A percentile compares a stretch with the other conserved stretches of the same genome.
phyloP scores from a whole-genome alignment of 2,329 filamentous ascomycete species.

The Nemania abortiva region DNA sequence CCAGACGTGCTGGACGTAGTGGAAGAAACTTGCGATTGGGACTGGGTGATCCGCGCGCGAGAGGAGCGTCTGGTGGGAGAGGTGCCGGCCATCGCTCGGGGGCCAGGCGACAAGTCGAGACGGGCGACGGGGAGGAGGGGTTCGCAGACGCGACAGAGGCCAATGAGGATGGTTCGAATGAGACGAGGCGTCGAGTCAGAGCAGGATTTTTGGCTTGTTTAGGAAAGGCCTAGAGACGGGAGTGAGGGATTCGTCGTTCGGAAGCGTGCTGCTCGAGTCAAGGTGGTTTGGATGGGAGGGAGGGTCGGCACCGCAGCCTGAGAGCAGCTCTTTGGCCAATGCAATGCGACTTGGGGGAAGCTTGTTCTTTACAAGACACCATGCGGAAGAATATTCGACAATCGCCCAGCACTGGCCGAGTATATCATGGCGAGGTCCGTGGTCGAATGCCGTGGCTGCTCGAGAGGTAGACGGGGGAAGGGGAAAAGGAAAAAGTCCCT shows the following conservation, averaged over 20 bases:
- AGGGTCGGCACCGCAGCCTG: constrained; percentile 14
- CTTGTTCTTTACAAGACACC: constrained; percentile 50
- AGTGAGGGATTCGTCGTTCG: constrained; percentile 22
- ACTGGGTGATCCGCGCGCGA: constrained; percentile 84
- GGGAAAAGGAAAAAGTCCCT: constrained; percentile 41
- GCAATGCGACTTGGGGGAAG: constrained; percentile 45
- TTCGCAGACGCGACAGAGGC: constrained; percentile 31
- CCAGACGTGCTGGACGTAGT: constrained; percentile 81
- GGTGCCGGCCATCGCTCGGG: constrained; percentile 62
- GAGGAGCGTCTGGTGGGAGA: constrained; percentile 85
- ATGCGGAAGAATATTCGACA: constrained; percentile 47
- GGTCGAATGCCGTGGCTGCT: constrained; percentile 37
- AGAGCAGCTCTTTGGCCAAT: constrained; percentile 49
- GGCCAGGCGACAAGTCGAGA: constrained; percentile 38
- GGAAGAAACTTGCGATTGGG: constrained; percentile 81
- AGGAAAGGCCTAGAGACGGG: constrained; percentile 29
- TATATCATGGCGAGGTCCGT: constrained; percentile 47
- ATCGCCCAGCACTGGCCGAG: constrained; percentile 39
- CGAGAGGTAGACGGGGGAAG: constrained; percentile 24
- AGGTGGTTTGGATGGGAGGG: constrained; percentile 26
- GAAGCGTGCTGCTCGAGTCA: constrained; percentile 37
- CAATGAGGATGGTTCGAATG: constrained; percentile 23
- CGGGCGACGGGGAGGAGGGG: constrained; percentile 38
- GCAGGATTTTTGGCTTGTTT: constrained; percentile 7
- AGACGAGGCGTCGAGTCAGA: constrained; percentile 29